Base-by-base conservation (phyloP, 2,329 filamentous ascomycete species). In the Zymoseptoria passerinii region DNA sequence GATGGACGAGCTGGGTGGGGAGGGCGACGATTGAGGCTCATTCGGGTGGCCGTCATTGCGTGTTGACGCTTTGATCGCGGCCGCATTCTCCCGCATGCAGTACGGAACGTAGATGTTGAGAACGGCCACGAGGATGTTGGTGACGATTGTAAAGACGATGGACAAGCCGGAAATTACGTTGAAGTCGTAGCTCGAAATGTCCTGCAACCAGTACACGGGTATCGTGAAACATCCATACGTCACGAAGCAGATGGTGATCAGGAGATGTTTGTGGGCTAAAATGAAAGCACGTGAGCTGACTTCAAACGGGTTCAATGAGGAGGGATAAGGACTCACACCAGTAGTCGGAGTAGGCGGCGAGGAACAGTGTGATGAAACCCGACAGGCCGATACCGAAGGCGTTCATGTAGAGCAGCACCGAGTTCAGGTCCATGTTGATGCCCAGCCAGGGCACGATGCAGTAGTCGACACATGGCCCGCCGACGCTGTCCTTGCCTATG, bases 131-230 rank as follows among this genome's bases (percentile, higher is more conserved):
- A 60, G 54, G 20, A 60, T 57, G 54, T 35, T 60, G 5, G 54
- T 60, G 27, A 40, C 51, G 29, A 60, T 60, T 23, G 50, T 56
- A 51, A 60, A 60, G 44, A 56, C 50, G 29, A 60, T 60, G 9
- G 27, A 44, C 13, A 60, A 48, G n/a, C 16, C 58, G 18, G 54
- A 54, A 29, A 60, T 27, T 3, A 57, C 54, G 48, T 56, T 44
- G 51, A 60, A 60, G 44, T 57, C 50, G 54, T 57, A 54, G 9
- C 29, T 29, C 8, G 58, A 52, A 28, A 28, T 27, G 23, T 23
- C 54, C 48, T 60, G 54, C n/a, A 57, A 55, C 58, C 58, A 60
- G 54, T 60, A 60, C n/a, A 57, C 51, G 2, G 54, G 58, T 4
- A 60, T 57, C 29, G 50, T 53, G 19, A 60, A 49, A 40, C 23